Conservation (phyloP, 2,329 filamentous ascomycete genomes). For the Cladosporium sp. region DNA sequence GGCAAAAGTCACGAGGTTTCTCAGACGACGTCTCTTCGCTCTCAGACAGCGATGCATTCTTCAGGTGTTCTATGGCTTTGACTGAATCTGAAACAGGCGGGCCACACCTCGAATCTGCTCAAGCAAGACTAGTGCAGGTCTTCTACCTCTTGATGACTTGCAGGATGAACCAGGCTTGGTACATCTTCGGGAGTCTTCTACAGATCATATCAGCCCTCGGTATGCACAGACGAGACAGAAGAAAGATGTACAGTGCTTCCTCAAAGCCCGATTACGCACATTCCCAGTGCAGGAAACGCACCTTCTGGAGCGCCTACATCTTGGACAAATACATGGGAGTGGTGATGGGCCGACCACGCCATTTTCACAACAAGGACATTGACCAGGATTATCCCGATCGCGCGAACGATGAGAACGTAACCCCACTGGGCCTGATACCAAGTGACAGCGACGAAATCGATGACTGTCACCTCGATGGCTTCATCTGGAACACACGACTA, state of each 20-base stretch:
- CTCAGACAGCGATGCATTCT: conserved; percentile 13
- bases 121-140: conserved; percentile 24
- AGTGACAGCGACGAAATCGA: conserved; percentile 25
- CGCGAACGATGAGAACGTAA: conserved; percentile 60
- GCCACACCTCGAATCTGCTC: conserved; percentile 21
- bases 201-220: conserved; percentile 24
- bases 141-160: conserved; percentile 24
- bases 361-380: conserved; percentile 64
- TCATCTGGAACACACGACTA: conserved; percentile 49
- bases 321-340: conserved; percentile 64
- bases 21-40: conserved; percentile 34
- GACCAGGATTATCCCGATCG: conserved; percentile 60
- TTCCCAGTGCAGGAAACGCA: conserved; percentile 56
- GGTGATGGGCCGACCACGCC: conserved; percentile 61
- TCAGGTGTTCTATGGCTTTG: conserved; percentile 7
- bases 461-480: conserved; percentile 54
- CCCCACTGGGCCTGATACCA: conserved; percentile 37
- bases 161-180: conserved; percentile 37
- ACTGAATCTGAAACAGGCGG: conserved; percentile 21
- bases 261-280: conserved; percentile 44
- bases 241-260: background rate
- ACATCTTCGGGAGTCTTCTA: conserved; percentile 31
- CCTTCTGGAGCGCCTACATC: conserved; percentile 65
- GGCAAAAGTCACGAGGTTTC: conserved; percentile 44
- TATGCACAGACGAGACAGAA: conserved; percentile 19